Percentiles rank a stretch among this genome's conserved stretches.
phyloP scores from a whole-genome alignment of 2,329 filamentous ascomycete species.

The Chaetomiaceae sp. region DNA sequence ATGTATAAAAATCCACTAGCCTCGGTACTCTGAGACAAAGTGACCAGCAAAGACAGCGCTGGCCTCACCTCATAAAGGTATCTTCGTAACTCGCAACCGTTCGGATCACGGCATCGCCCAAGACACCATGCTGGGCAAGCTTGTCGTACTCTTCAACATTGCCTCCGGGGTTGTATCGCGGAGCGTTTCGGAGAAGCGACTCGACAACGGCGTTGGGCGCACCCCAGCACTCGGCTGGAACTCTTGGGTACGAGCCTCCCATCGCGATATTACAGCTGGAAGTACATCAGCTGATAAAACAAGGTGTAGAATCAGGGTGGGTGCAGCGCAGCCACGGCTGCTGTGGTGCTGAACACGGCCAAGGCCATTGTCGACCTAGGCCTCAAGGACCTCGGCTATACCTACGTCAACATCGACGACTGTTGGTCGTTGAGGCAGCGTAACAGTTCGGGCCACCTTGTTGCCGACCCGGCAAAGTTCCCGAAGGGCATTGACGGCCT shows the following conservation, averaged over 20 bases:
- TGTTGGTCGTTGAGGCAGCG: conserved; percentile 18
- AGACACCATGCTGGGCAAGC: too few relatives aligned
- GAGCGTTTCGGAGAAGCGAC: too few relatives aligned
- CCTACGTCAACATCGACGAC: conserved; percentile 24
- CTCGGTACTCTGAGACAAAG: too few relatives aligned
- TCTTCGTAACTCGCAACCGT: too few relatives aligned
- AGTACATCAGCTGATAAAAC: not conserved
- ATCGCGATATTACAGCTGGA: too few relatives aligned
- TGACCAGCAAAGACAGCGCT: too few relatives aligned
- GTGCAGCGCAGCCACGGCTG: conserved; percentile 18
- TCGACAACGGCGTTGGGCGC: conserved; percentile 13
- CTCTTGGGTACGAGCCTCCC: conserved; percentile 15
- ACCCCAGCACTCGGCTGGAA: conserved; percentile 21
- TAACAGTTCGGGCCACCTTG: conserved; percentile 14
- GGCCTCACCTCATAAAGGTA: too few relatives aligned
- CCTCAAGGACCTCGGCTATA: conserved; percentile 21
- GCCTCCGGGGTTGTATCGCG: too few relatives aligned
- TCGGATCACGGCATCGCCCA: too few relatives aligned
- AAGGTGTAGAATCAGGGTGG: not conserved
- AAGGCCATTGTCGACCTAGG: conserved; percentile 19
- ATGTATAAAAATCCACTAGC: too few relatives aligned
- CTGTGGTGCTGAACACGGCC: conserved; percentile 14
- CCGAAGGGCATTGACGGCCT: conserved; percentile 21
- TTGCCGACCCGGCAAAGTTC: conserved; percentile 21
- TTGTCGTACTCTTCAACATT: too few relatives aligned